Percentiles rank a stretch among this genome's conserved stretches.
Conservation (phyloP, 192 early-diverging fungal genomes). For the Entomortierella parvispora region DNA sequence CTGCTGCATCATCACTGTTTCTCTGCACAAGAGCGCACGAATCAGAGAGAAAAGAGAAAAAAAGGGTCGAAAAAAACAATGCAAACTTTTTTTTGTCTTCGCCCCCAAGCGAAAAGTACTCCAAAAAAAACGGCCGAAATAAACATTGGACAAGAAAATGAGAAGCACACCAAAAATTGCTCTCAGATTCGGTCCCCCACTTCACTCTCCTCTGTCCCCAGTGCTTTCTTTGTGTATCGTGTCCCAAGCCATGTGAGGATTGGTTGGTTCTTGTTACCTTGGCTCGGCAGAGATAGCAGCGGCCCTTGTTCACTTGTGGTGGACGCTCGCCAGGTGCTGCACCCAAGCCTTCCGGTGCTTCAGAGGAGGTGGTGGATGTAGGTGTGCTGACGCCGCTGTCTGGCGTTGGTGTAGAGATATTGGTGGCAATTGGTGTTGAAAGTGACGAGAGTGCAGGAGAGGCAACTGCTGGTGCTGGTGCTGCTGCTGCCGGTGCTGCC, state of each 20-base stretch:
- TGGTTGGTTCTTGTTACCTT: too few relatives aligned
- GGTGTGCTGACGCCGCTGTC: slow-evolving; percentile 38
- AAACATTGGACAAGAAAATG: background rate
- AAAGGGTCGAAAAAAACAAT: background rate
- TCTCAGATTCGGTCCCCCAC: too few relatives aligned
- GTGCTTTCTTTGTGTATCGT: too few relatives aligned
- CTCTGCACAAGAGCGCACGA: too few relatives aligned
- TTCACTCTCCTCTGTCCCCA: background rate
- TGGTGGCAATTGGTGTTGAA: slow-evolving; percentile 13
- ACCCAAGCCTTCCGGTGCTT: slow-evolving; percentile 19
- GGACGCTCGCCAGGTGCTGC: slow-evolving; percentile 59
- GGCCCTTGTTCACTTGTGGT: slow-evolving; percentile 72
- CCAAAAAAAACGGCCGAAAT: background rate
- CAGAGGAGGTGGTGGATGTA: slow-evolving; percentile 38
- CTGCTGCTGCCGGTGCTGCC: slow-evolving; percentile 1
- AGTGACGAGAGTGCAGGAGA: slow-evolving; percentile 19
- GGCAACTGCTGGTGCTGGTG: slow-evolving; percentile 14
- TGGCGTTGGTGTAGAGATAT: slow-evolving; percentile 16
- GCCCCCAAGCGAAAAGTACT: background rate
- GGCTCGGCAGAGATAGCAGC: slow-evolving; percentile 74
- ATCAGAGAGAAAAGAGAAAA: background rate
- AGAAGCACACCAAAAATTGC: too few relatives aligned
- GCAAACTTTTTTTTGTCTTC: background rate
- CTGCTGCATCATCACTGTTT: too few relatives aligned
- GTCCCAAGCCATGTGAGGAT: too few relatives aligned